Evolutionary conservation across 1,284 basidiomycete species (phyloP).

Genomic region (Microbotryum saponariae): DNA sequence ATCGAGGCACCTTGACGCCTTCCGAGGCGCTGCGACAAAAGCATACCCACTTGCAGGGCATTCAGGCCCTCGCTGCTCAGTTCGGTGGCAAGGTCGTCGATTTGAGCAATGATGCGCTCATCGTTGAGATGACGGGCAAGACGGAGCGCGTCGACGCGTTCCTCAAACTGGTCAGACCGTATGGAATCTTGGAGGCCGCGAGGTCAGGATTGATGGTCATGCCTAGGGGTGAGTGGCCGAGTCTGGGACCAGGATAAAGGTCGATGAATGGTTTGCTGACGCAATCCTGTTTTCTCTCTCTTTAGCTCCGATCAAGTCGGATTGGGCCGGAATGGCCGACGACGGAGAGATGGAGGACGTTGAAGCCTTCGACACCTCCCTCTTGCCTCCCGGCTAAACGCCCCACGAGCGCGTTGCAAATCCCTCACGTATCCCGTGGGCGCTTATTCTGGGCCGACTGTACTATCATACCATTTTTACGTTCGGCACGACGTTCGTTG

Average conservation of each 20-base stretch:
- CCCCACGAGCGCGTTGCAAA: no score
- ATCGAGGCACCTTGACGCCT: slow-evolving; percentile 50
- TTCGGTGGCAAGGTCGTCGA: slow-evolving; percentile 93
- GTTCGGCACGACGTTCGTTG: no score
- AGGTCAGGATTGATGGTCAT: slow-evolving; percentile 91
- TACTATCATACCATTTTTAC: no score
- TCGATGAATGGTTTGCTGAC: background rate
- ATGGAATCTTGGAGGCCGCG: slow-evolving; percentile 88
- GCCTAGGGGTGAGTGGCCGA: slow-evolving; percentile 51
- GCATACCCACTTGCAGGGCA: slow-evolving; percentile 79
- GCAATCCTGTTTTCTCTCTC: background rate
- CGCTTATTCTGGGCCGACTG: no score
- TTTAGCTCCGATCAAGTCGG: slow-evolving; percentile 62
- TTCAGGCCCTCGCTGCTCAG: slow-evolving; percentile 75
- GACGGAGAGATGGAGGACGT: slow-evolving; percentile 46
- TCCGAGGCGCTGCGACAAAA: slow-evolving; percentile 80
- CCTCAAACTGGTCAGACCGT: slow-evolving; percentile 82
- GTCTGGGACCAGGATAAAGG: no score
- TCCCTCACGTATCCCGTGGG: no score
- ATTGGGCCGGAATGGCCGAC: slow-evolving; percentile 54
- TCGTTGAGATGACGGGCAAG: slow-evolving; percentile 92
- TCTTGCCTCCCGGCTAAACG: slow-evolving; percentile 76
- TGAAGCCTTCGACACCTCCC: slow-evolving; percentile 66
- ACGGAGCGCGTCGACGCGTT: slow-evolving; percentile 86
- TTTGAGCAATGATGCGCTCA: slow-evolving; percentile 85